These are phyloP conservation scores for Davidsoniella neocaledoniae DNA, from an alignment of 2,329 filamentous ascomycete species.

Conservation along the genomic window DNA sequence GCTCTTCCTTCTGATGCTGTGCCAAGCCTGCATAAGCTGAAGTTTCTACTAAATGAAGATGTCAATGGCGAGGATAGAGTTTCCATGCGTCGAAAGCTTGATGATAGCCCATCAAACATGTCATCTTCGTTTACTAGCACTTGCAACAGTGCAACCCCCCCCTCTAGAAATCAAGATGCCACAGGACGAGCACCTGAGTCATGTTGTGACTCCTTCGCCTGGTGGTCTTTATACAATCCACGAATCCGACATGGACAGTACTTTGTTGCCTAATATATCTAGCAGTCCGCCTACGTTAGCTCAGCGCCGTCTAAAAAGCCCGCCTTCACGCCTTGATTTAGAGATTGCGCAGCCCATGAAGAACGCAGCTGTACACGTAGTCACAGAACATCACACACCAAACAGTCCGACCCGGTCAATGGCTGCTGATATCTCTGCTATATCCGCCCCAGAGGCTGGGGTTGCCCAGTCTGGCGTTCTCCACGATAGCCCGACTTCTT, in stretches of 20 bases:
- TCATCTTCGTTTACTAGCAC: no score
- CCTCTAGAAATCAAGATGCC: no score
- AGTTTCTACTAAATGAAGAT: no score
- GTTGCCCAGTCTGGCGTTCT: neutral
- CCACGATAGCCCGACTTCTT: slow-evolving; percentile 12
- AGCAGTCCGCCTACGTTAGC: slow-evolving; percentile 2
- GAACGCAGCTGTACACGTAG: neutral
- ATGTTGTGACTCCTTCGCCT: slow-evolving; percentile 17
- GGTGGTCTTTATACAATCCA: slow-evolving; percentile 12
- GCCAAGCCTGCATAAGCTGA: no score
- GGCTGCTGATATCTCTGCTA: neutral
- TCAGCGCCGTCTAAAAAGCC: slow-evolving; percentile 1
- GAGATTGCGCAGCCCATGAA: neutral
- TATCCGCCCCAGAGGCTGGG: neutral
- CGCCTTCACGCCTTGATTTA: slow-evolving; percentile 1
- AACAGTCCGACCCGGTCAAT: slow-evolving; percentile 1
- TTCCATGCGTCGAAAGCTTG: no score
- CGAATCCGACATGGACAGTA: neutral
- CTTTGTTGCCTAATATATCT: neutral
- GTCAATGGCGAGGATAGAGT: no score
- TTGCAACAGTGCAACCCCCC: no score
- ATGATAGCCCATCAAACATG: no score
- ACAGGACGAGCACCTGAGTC: no score
- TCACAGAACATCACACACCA: neutral
- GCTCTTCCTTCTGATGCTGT: no score